phyloP scores from a whole-genome alignment of 2,329 filamentous ascomycete species.

The Lachnellula willkommii region DNA sequence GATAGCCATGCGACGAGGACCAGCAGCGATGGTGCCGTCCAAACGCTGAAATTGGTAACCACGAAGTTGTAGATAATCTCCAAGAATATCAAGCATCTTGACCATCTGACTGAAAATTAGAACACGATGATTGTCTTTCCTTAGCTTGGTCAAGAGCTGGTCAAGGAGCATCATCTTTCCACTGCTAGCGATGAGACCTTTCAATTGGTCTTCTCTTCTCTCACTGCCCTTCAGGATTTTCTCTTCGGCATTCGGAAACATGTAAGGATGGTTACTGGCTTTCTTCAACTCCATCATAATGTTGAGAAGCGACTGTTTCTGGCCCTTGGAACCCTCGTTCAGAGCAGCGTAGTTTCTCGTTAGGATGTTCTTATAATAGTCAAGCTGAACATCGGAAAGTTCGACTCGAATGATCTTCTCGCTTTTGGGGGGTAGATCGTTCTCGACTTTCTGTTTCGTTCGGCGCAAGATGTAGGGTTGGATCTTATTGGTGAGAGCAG shows the following conservation, averaged over 20 bases:
- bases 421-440: slow-evolving; percentile 90
- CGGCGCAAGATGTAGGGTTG: slow-evolving; percentile 91
- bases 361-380: slow-evolving; percentile 98
- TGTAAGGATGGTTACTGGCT: slow-evolving; percentile 96
- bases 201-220: slow-evolving; percentile 83
- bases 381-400: slow-evolving; percentile 89
- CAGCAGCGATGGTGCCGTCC: slow-evolving; percentile 89
- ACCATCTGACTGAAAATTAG: slow-evolving; percentile 99
- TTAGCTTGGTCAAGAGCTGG: slow-evolving; percentile 88
- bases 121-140: slow-evolving; percentile 88
- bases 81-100: slow-evolving; percentile 93
- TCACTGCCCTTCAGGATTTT: slow-evolving; percentile 75
- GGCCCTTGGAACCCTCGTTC: slow-evolving; percentile 81
- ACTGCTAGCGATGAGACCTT: slow-evolving; percentile 90
- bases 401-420: slow-evolving; percentile 99
- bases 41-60: slow-evolving; percentile 95
- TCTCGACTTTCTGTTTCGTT: slow-evolving; percentile 96
- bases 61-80: slow-evolving; percentile 85
- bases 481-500: slow-evolving; percentile 78
- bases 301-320: slow-evolving; percentile 92
- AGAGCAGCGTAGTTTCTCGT: slow-evolving; percentile 94
- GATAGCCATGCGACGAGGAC: slow-evolving; percentile 84
- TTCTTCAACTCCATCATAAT: slow-evolving; percentile 99
- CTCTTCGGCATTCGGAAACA: slow-evolving; percentile 92
- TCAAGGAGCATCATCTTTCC: slow-evolving; percentile 99